Evolutionary conservation across 225 moss, liverwort and hornwort genomes (phyloP), one percentile per base, ranked within the genome.

Genomic region (Straminergon stramineum): DNA sequence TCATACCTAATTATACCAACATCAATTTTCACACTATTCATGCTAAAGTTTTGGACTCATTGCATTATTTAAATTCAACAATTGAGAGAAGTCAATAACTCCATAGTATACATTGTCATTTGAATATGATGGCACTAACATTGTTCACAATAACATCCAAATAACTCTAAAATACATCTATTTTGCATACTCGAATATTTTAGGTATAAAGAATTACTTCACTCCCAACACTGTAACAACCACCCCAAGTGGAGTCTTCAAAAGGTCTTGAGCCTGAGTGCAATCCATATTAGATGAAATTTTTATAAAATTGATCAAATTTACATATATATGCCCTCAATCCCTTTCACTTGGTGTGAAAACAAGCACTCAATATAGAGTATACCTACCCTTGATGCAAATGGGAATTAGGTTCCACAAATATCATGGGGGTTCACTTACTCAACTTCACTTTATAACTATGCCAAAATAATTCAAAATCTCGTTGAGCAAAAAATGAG

Each of bases 161-260:
- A 35, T 19, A 57, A 34, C 20, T 75, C 26, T 66, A 75, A 14
- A 39, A 55, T 56, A 60, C 17, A 57, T 55, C 5, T 43, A 56
- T 35, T 83, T 35, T 74, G 51, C 13, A 82, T 24, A 37, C 5
- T 28, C n/a, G 74, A 26, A 22, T 80, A 60, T 84, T n/a, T 23
- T 56, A 64, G 86, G 74, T 7, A 35, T 53, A 48, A 85, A 79
- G 34, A 84, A 88, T 92, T 93, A 94, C 94, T 93, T 93, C 74
- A 94, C 94, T 79, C 93, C 93, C 7, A 94, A 80, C 57, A 94
- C 94, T 5, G 87, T 91, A 27, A 92, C 94, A 0, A 93, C 43
- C 9, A 94, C 74, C 23, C 93, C 92, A 62, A 94, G 87, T 43
- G 94, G 90, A 55, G 94, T 93, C 87, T 52, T 94, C 58, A 94